A percentile compares a stretch with the other conserved stretches of the same genome.
Conservation (phyloP, 2,329 filamentous ascomycete species). For the Aschersonia sp. region DNA sequence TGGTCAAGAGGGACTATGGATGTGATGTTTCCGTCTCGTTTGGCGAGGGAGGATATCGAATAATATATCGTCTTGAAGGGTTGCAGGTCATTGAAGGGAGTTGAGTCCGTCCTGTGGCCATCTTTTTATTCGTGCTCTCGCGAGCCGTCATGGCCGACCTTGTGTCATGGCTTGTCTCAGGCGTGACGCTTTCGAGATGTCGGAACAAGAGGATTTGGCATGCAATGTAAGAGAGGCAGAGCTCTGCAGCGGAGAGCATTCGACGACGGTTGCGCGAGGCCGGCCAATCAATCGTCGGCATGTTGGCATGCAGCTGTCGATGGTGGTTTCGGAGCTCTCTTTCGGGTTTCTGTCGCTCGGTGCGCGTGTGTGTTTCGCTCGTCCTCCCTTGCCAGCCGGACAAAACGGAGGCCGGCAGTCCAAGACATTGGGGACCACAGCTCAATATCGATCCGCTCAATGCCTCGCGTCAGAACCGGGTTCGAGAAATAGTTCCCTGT, state of each 20-base stretch:
- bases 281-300: too few relatives aligned
- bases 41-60: background rate
- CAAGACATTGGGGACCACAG: background rate
- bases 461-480: background rate
- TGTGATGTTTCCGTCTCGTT: background rate
- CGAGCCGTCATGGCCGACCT: background rate
- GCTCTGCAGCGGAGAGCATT: too few relatives aligned
- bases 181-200: background rate
- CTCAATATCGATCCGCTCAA: background rate
- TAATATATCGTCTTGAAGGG: background rate
- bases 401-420: background rate
- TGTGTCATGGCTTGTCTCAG: background rate
- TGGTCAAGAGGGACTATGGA: background rate
- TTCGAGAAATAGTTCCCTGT: background rate
- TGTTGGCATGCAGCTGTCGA: too few relatives aligned
- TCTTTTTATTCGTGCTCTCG: background rate
- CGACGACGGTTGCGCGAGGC: too few relatives aligned
- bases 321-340: too few relatives aligned
- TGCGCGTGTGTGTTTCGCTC: background rate
- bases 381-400: background rate
- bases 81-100: background rate
- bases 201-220: too few relatives aligned
- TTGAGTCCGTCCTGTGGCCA: background rate
- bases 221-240: too few relatives aligned
- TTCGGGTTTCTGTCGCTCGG: too few relatives aligned